Evolutionary conservation across 75 land plant genomes (phyloP).

Genomic region (Isoetes taiwanensis): DNA sequence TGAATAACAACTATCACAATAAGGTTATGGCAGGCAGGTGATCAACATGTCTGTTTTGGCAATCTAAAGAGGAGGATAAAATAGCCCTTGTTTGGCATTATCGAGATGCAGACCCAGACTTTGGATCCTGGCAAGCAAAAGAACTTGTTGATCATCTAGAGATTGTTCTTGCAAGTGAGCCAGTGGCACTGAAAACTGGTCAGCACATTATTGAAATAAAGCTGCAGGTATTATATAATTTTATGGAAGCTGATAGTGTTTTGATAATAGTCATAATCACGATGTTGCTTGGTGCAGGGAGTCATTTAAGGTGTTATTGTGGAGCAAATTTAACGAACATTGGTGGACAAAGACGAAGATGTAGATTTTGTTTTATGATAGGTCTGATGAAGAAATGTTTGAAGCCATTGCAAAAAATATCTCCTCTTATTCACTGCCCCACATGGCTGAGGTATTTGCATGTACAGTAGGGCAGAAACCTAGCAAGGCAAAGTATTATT

Average conservation of each 20-base stretch:
- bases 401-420: neutral
- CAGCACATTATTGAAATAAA: constrained; percentile 44
- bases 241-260: neutral
- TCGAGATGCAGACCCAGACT: constrained; percentile 38
- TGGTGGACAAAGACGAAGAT: no score
- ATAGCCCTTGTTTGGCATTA: constrained; percentile 35
- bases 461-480: constrained; percentile 56
- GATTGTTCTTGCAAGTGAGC: constrained; percentile 51
- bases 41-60: no score
- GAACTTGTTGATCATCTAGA: constrained; percentile 39
- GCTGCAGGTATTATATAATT: constrained; percentile 32
- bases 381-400: neutral
- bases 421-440: neutral
- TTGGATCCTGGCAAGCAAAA: constrained; percentile 43
- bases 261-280: neutral
- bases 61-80: constrained; percentile 27
- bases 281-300: neutral
- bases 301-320: neutral
- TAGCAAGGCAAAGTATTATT: constrained; percentile 40
- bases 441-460: constrained; percentile 28
- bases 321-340: neutral
- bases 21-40: no score
- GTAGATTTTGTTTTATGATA: neutral
- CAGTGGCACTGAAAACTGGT: constrained; percentile 48
- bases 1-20: no score